Evolutionary conservation across 1,284 basidiomycete species (phyloP), one percentile per base, ranked within the genome.

Genomic region (Ganoderma leucocontextum): DNA sequence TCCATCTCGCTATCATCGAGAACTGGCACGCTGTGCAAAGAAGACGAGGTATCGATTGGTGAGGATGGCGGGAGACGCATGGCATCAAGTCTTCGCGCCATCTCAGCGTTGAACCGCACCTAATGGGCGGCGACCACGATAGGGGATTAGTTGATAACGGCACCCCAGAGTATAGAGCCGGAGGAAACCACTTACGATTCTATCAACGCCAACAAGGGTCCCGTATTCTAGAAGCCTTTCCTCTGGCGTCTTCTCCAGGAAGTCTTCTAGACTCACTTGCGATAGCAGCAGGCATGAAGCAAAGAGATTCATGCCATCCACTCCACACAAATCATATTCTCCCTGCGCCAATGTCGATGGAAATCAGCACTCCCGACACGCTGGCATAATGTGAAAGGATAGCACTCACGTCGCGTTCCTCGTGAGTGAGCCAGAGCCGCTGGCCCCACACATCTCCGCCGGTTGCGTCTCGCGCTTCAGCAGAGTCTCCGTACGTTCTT

Each of bases 251-350:
- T 85, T 77, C 38, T 86, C 82, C 36, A 93, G 73, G 73, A 93
- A 87, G 2, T 86, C 82, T 39, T 88, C 83, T 2, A 90, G 72
- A 4, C 81, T 79, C n/a, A 82, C 81, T 69, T 89, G 86, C 61
- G 83, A 87, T 0, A 93, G 79, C 67, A 93, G 84, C 4, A 89
- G 78, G 33, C 86, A 84, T 9, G 92, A 87, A 1, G 87, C 86
- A 75, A 92, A 92, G 3, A 80, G 78, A 71, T 93, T 93, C 86
- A 93, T 89, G 19, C 89, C 88, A 17, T 83, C 79, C 5, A 86
- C 79, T 7, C 76, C 75, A 0, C 86, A 83, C 53, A 93, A 78
- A 72, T 86, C 83, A 15, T 75, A 75, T 72, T 93, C 90, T 53
- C 87, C 88, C 86, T 92, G 69, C 29, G 47, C 52, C 39, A n/a